These are phyloP conservation scores for Oehlia diaphana DNA, from an alignment of 192 early-diverging fungal genomes.

Conservation along the genomic window DNA sequence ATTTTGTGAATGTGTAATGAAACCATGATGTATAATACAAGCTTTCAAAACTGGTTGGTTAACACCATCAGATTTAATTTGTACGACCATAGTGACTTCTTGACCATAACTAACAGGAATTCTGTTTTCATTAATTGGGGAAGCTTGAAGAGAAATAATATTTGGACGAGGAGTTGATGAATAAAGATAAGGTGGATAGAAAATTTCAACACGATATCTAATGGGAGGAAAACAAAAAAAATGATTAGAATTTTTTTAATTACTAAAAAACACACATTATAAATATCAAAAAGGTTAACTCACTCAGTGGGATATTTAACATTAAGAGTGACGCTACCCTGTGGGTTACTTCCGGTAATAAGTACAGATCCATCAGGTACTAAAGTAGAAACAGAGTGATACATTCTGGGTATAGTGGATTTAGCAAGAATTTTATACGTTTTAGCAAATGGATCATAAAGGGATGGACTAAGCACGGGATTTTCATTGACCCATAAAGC, in stretches of 20 bases:
- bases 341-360: slow-evolving; percentile 42
- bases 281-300: neutral
- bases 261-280: too few species aligned
- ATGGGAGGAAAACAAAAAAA: neutral
- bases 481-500: slow-evolving; percentile 33
- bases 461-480: slow-evolving; percentile 50
- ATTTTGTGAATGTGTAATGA: neutral
- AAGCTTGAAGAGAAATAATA: neutral
- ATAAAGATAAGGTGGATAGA: neutral
- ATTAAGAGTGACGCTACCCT: slow-evolving; percentile 23
- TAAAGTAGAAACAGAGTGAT: slow-evolving; percentile 58
- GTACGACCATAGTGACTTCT: neutral
- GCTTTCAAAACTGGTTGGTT: neutral
- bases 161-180: neutral
- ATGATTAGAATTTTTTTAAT: neutral
- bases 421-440: slow-evolving; percentile 36
- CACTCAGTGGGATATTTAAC: slow-evolving; percentile 51
- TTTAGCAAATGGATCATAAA: slow-evolving; percentile 54
- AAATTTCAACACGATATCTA: neutral
- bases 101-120: neutral
- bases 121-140: neutral
- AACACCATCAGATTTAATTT: neutral
- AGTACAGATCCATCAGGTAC: slow-evolving; percentile 46
- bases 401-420: slow-evolving; percentile 60
- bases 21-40: neutral